phyloP scores from a whole-genome alignment of 2,329 filamentous ascomycete genomes.

The Alternaria alternata region DNA sequence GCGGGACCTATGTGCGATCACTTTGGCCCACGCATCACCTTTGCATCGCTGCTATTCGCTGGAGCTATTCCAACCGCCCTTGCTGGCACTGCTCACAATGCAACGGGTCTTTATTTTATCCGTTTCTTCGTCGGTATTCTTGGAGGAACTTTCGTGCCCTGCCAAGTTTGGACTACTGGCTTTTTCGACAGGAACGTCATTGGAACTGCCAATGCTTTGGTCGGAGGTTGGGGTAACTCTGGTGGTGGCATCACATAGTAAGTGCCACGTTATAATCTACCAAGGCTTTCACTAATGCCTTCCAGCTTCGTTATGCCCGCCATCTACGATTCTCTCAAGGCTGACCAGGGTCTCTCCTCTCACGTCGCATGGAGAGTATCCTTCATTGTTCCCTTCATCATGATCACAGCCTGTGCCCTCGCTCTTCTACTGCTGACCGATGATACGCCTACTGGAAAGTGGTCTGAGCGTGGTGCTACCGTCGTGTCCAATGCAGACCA shows the following conservation, averaged over 20 bases:
- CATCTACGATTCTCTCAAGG: slow-evolving; percentile 79
- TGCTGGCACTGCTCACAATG: slow-evolving; percentile 76
- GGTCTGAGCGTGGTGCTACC: slow-evolving; percentile 74
- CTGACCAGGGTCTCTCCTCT: slow-evolving; percentile 64
- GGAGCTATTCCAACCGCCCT: slow-evolving; percentile 84
- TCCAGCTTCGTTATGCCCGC: slow-evolving; percentile 83
- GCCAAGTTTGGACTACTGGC: slow-evolving; percentile 90
- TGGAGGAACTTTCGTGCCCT: slow-evolving; percentile 81
- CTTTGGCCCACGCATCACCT: slow-evolving; percentile 82
- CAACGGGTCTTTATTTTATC: slow-evolving; percentile 72
- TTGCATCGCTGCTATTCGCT: slow-evolving; percentile 76
- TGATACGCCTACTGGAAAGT: slow-evolving; percentile 83
- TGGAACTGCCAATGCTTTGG: slow-evolving; percentile 85
- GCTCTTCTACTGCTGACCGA: slow-evolving; percentile 76
- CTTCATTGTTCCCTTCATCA: slow-evolving; percentile 83
- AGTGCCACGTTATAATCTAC: slow-evolving; percentile 2
- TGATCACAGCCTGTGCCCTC: slow-evolving; percentile 73
- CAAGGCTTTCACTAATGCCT: slow-evolving; percentile 15
- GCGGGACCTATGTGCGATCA: slow-evolving; percentile 86
- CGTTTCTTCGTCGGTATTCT: slow-evolving; percentile 85
- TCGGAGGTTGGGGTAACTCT: slow-evolving; percentile 85
- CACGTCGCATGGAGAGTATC: slow-evolving; percentile 83
- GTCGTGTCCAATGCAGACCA: slow-evolving; percentile 62
- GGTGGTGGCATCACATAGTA: slow-evolving; percentile 87
- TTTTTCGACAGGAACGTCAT: slow-evolving; percentile 95